Percentiles rank a stretch among this genome's conserved stretches.
Evolutionary conservation across 2,329 filamentous ascomycete genomes (phyloP).

Genomic region (Neobulgaria alba): DNA sequence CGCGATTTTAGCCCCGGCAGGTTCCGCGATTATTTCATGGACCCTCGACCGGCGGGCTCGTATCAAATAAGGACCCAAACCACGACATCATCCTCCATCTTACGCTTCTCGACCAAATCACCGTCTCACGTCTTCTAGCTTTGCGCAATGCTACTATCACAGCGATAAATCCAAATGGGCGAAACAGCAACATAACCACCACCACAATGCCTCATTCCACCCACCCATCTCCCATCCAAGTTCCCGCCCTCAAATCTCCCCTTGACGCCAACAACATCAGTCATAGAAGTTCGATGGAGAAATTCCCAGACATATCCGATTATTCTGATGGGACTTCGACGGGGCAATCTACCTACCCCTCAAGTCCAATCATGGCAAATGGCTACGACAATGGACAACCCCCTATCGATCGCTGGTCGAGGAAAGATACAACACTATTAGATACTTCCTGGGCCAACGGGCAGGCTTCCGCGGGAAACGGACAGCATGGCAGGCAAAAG

Average conservation of each 20-base stretch:
- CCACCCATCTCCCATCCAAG: conserved; percentile 30
- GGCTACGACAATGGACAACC: conserved; percentile 22
- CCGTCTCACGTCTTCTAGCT: not conserved
- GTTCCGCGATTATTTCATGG: conserved; percentile 5
- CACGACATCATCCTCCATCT: conserved; percentile 3
- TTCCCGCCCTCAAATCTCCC: conserved; percentile 26
- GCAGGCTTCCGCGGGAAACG: conserved; percentile 16
- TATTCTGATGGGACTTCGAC: no score
- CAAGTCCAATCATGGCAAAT: conserved; percentile 19
- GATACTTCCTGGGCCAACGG: conserved; percentile 19
- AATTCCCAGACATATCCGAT: conserved; percentile 49
- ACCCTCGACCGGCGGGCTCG: conserved; percentile 1
- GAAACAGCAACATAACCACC: conserved; percentile 9
- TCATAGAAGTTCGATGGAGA: conserved; percentile 38
- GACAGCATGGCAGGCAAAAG: conserved; percentile 64
- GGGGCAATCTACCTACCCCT: conserved; percentile 14
- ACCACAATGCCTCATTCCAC: conserved; percentile 35
- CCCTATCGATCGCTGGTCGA: conserved; percentile 50
- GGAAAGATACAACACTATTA: conserved; percentile 38
- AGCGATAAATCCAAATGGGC: conserved; percentile 9
- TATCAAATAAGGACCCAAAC: conserved; percentile 5
- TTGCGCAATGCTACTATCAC: conserved; percentile 5
- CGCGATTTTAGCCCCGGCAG: conserved; percentile 19
- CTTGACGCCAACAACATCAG: conserved; percentile 19
- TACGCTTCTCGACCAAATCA: no score